Evolutionary conservation across 768 basidiomycete species (phyloP).

Genomic region (Auricularia auricula-judae): DNA sequence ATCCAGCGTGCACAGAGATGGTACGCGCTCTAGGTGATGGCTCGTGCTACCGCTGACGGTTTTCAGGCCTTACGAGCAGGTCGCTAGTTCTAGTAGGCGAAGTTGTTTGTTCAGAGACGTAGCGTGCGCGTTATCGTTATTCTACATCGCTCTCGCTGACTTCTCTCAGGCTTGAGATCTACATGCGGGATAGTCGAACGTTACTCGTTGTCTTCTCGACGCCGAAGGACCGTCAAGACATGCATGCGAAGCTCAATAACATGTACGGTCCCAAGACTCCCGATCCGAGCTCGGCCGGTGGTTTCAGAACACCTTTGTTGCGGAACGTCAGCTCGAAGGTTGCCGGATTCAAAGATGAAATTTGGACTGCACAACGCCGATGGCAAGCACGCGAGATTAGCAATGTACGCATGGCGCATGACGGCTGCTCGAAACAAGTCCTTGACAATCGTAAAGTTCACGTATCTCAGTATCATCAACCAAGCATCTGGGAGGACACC

Average conservation of each 20-base stretch:
- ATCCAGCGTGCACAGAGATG: slow-evolving; percentile 75
- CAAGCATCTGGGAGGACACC: slow-evolving; percentile 89
- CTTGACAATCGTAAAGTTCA: slow-evolving; percentile 43
- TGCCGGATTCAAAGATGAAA: slow-evolving; percentile 47
- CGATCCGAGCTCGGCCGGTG: slow-evolving; percentile 31
- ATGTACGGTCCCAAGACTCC: slow-evolving; percentile 16
- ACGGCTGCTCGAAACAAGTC: neutral
- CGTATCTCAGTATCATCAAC: slow-evolving; percentile 81
- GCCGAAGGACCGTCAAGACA: slow-evolving; percentile 49
- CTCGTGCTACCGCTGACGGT: slow-evolving; percentile 3
- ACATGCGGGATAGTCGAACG: slow-evolving; percentile 86
- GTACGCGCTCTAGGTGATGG: slow-evolving; percentile 27
- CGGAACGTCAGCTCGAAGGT: slow-evolving; percentile 42
- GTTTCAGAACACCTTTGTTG: slow-evolving; percentile 45
- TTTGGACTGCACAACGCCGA: slow-evolving; percentile 60
- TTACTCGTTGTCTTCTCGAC: slow-evolving; percentile 74
- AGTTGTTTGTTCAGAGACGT: slow-evolving; percentile 87
- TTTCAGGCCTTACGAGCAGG: slow-evolving; percentile 64
- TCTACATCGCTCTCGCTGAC: neutral
- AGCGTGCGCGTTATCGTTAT: slow-evolving; percentile 43
- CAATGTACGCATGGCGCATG: slow-evolving; percentile 44
- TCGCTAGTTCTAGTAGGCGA: slow-evolving; percentile 68
- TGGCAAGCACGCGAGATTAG: slow-evolving; percentile 91
- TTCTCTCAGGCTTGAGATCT: slow-evolving; percentile 63
- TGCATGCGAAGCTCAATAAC: slow-evolving; percentile 21